phyloP scores from a whole-genome alignment of 2,329 filamentous ascomycete genomes.

The Tolypocladium inflatum region DNA sequence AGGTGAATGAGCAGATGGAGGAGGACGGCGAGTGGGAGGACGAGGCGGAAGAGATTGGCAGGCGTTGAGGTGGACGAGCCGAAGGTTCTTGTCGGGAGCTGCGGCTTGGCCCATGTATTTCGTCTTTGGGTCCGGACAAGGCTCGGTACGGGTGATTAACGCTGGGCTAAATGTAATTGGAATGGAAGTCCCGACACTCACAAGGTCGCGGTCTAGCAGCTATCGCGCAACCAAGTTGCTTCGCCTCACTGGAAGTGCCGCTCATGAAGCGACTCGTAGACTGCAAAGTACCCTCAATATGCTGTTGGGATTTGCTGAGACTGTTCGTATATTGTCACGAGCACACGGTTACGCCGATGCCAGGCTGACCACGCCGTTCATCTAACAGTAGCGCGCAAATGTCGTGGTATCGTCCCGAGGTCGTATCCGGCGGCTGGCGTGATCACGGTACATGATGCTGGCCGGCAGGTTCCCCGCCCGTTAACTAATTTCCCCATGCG shows the following conservation, averaged over 20 bases:
- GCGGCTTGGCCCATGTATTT: neutral
- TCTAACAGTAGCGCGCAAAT: too few species aligned
- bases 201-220: neutral
- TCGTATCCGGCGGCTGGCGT: too few species aligned
- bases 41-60: slow-evolving; percentile 21
- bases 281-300: too few species aligned
- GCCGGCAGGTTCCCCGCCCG: neutral
- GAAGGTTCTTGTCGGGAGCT: too few species aligned
- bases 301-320: too few species aligned
- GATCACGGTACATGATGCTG: too few species aligned
- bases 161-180: neutral
- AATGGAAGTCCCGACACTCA: neutral
- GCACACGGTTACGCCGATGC: too few species aligned
- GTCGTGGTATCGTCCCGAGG: too few species aligned
- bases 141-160: neutral
- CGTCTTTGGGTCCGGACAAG: neutral
- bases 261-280: too few species aligned
- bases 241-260: neutral
- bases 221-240: neutral
- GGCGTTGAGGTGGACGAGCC: neutral
- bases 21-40: slow-evolving; percentile 44
- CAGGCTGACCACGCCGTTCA: too few species aligned
- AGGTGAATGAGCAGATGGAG: slow-evolving; percentile 38
- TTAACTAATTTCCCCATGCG: neutral
- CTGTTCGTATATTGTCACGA: too few species aligned